Evolutionary conservation across 352 stramenopile species (phyloP).

Genomic region (Phytophthora niederhauseri): DNA sequence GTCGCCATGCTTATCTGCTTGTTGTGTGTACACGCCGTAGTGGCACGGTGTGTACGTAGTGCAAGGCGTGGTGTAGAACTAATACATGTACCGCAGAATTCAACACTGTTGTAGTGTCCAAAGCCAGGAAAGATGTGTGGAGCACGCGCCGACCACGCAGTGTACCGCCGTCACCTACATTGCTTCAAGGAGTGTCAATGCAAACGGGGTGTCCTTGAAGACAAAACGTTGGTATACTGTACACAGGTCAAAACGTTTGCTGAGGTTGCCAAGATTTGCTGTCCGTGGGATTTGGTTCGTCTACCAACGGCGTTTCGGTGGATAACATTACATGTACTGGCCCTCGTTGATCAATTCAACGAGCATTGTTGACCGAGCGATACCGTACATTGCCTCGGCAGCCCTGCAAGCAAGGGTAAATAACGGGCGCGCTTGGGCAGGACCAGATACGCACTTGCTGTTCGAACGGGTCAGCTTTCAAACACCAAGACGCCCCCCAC

Average conservation of each 20-base stretch:
- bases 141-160: too few relatives aligned
- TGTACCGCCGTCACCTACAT: too few relatives aligned
- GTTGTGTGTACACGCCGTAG: neutral
- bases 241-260: neutral
- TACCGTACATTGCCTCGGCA: neutral
- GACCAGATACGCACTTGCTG: constrained; percentile 7
- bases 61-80: too few relatives aligned
- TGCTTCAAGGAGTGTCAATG: neutral
- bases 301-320: constrained; percentile 22
- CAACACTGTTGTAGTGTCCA: neutral
- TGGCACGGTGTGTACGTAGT: too few relatives aligned
- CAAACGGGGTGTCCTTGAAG: neutral
- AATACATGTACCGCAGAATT: too few relatives aligned
- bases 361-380: neutral
- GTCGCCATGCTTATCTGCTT: neutral
- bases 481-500: neutral
- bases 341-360: neutral
- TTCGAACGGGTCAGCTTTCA: constrained; percentile 2
- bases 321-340: neutral
- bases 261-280: constrained; percentile 8
- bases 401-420: too few relatives aligned
- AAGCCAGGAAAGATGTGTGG: neutral
- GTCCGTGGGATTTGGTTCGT: constrained; percentile 15
- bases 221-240: neutral
- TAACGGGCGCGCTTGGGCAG: neutral